Evolutionary conservation across 139 green algal genomes (phyloP), one percentile per base, ranked within the genome.

Genomic region (Chlorella ohadii): DNA sequence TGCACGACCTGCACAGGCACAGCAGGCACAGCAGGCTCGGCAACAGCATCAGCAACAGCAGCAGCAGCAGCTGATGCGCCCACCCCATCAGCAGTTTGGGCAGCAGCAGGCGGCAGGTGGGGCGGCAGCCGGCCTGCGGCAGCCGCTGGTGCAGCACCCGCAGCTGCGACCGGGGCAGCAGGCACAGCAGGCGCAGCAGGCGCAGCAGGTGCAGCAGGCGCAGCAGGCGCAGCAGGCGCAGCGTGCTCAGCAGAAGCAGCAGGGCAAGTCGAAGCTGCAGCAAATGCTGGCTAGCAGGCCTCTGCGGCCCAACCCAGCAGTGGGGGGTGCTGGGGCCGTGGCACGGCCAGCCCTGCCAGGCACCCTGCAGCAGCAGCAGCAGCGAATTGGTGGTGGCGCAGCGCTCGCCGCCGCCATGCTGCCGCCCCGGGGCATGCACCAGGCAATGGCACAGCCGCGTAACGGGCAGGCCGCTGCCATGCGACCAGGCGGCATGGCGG

Each of bases 401-500:
- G 56, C 55, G 20, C 5, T 31, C 11, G 55, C 34, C 5, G 72
- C 19, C 19, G 51, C 51, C 51, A 59, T 59, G 51, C 51, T 81
- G 75, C 75, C 75, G 0, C 75, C 75, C 3, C 55, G 75, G 2
- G 75, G 75, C 34, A 81, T 81, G 75, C 75, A 81, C 34, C 34
- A 56, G 25, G 75, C 56, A 4, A 36, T 72, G 75, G 25, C 6
- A 34, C 66, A 65, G 78, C 78, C 25, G 70, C 47, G 51, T 1
- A 15, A 12, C 2, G 33, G 27, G 38, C n/a, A n/a, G 2, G 47
- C n/a, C n/a, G n/a, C n/a, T n/a, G n/a, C n/a, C n/a, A n/a, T n/a
- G n/a, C n/a, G n/a, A n/a, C n/a, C 5, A 51, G 44, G 44, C 44
- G 44, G 44, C 44, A 51, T 51, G 44, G 9, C 6, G 9, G 44